Evolutionary conservation across 2,329 filamentous ascomycete species (phyloP).

Genomic region (Cercospora sp.): DNA sequence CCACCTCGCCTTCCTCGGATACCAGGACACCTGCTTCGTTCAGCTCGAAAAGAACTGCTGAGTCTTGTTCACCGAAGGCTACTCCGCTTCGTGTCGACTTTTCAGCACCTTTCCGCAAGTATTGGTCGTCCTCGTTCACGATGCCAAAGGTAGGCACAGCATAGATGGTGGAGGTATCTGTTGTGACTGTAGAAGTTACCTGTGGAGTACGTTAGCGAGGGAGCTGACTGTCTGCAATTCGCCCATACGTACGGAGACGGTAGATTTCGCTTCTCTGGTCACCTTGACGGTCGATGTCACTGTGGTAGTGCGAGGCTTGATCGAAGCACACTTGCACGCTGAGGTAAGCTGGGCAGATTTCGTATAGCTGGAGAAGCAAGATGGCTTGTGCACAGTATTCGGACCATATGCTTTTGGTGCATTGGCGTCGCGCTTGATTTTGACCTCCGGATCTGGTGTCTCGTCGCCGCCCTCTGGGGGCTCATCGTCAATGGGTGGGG

Average conservation of each 20-base stretch:
- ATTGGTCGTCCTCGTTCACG: not conserved
- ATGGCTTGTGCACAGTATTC: conserved; percentile 7
- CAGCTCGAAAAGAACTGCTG: not conserved
- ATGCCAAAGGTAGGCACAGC: not conserved
- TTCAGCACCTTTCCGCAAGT: not conserved
- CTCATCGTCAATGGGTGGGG: not conserved
- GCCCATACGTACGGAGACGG: not conserved
- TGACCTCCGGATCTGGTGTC: not conserved
- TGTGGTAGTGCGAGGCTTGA: conserved; percentile 7
- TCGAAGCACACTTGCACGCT: conserved; percentile 10
- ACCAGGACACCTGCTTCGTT: not conserved
- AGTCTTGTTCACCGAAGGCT: not conserved
- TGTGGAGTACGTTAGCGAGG: not conserved
- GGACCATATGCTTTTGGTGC: not conserved
- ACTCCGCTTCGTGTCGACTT: not conserved
- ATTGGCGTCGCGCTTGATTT: not conserved
- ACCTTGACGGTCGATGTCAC: conserved; percentile 3
- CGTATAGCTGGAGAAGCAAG: conserved; percentile 1
- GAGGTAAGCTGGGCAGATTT: conserved; percentile 5
- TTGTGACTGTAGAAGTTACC: not conserved
- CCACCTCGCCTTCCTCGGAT: not conserved
- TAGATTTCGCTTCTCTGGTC: not conserved
- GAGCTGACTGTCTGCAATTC: not conserved
- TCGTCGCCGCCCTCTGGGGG: not conserved
- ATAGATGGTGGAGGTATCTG: not conserved